Base-by-base conservation (phyloP, 2,329 filamentous ascomycete genomes). In the Didymella pinodella region DNA sequence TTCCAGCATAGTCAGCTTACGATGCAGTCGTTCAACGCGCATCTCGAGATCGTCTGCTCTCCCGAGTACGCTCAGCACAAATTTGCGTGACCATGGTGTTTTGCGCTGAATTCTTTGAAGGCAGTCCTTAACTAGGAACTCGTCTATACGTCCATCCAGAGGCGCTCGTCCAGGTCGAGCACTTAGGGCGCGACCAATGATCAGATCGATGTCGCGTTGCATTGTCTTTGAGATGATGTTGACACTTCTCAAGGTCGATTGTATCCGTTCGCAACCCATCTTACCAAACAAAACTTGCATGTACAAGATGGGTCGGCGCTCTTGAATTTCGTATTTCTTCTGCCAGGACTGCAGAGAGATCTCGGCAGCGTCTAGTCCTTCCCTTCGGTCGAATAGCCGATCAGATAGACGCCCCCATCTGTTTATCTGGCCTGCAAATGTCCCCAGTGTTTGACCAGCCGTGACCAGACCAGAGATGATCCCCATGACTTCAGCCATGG, bases 331-430 rank as follows among this genome's bases (percentile, higher is more conserved):
- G 41, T 61, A 72, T 45, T 68, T 73, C 3, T 53, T 53, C 28
- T 69, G 62, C 70, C 70, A 72, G 20, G 54, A 59, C n/a, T 67
- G 54, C 2, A 73, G 57, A 10, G 66, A 58, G 22, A 66, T 56
- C 48, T 71, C 60, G 5, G 59, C 59, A 20, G 60, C 65, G 16
- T 63, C 40, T 6, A 73, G 53, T 1, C 64, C 64, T 56, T 70
- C 63, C 12, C 54, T 57, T 7, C 71, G 57, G 47, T 73, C 70
- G 53, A 68, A 62, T 2, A 73, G 62, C 38, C 63, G 64, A 16
- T 71, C 59, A 5, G 66, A 71, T 8, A 70, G 32, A 16, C 51
- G 45, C 44, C 53, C 62, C 65, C 65, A 72, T 61, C 58, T 56
- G 18, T 55, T 49, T 11, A 62, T 64, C 34, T 71, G 65, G 4